Base-by-base conservation (phyloP, 179 eudicot species). In the Carnegiea gigantea region DNA sequence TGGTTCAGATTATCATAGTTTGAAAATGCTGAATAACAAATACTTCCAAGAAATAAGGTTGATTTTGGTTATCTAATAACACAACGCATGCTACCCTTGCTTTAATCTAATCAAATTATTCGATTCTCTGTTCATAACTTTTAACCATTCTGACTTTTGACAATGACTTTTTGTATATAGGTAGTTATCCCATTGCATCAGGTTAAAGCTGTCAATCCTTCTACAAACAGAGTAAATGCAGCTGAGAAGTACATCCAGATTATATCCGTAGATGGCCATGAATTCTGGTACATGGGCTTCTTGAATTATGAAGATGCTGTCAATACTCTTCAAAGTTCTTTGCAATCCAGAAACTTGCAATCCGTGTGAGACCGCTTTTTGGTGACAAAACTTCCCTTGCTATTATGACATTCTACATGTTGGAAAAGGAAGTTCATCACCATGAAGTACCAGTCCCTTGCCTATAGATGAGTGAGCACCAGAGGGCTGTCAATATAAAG, bases 211-310 rank as follows among this genome's bases (percentile, higher is more conserved):
- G 82, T 88, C 44, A 88, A 88, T 82, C 86, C 89, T 51, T 87
- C 88, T 28, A 53, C 86, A 73, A 87, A 87, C 80, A 68, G 89
- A 77, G 84, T 83, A 64, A 87, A 87, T 77, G 12, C 81, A 76
- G 75, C 89, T 78, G 89, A 87, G 84, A 88, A 86, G 77, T 88
- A 88, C 79, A 80, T 86, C 48, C 88, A 86, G 85, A 84, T 88
- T 49, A 88, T 88, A 70, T 88, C 90, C 0, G 84, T 88, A 9
- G 90, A 88, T 53, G 86, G 84, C 78, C 90, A 88, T 70, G 90
- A 88, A 77, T 88, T 88, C 78, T 88, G 90, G 90, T 88, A 86
- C 86, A 88, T 88, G 90, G 90, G 90, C n/a, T 88, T 88, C 82
- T 86, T 88, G 79, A 80, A 82, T 68, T 88, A 88, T 78, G 90